Base-by-base conservation (phyloP, 2,329 filamentous ascomycete genomes). In the Orbilia oligospora region DNA sequence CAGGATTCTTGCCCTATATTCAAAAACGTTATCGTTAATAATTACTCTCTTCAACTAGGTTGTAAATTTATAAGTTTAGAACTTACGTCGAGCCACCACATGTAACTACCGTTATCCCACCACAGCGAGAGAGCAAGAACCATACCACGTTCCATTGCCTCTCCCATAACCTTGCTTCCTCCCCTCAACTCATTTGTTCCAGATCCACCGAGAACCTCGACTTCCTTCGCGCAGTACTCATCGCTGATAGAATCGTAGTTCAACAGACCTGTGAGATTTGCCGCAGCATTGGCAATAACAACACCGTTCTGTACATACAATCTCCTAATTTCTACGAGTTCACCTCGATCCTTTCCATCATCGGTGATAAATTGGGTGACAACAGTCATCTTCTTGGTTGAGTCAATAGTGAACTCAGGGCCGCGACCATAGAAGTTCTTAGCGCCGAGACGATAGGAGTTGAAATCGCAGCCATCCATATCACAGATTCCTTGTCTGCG, bases 31-130 rank as follows among this genome's bases (percentile, higher is more conserved):
- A 49, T n/a, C 20, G 49, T 73, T 53, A 73, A 51, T 16, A 14
- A 44, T 10, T 14, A 24, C 33, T 5, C 16, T 22, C 1, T 18
- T 41, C 4, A 46, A 41, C 18, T 5, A 24, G 33, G 18, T 16
- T 18, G 22, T n/a, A n/a, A n/a, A n/a, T n/a, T n/a, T n/a, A 14
- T 27, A 53, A 3, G 27, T 30, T 33, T 20, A 56, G 86, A 87
- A 80, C 71, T 75, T 64, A 75, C 71, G 20, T 90, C 88, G 9
- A 90, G 84, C 88, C 88, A 90, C 55, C 86, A 85, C 88, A 90
- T 90, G 78, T 86, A 87, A 63, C 85, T 86, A 9, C 85, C 82
- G 12, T 85, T 84, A 79, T 89, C 87, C 84, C 87, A 88, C 88
- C 88, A 90, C 77, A 87, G 81, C 67, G 85, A 86, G 83, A 87